These are phyloP conservation scores for Carpinus fangiana DNA, from an alignment of 306 rosid genomes.

Conservation along the genomic window DNA sequence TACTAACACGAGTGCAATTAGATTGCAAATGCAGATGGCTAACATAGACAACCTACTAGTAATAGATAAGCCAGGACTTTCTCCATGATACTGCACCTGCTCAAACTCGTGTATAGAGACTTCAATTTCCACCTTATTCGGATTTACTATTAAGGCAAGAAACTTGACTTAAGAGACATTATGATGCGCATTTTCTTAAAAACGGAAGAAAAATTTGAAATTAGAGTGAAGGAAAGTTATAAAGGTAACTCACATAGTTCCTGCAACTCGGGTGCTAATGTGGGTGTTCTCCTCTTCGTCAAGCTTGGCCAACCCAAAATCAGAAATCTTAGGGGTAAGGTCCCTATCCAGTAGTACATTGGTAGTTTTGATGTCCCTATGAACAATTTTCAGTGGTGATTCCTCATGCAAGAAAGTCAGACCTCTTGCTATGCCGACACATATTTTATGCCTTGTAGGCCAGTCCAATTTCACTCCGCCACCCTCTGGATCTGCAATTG, in stretches of 20 bases:
- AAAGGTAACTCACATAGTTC: slow-evolving; percentile 29
- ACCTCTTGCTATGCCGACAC: slow-evolving; percentile 78
- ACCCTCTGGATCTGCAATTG: slow-evolving; percentile 36
- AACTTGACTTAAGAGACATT: not conserved
- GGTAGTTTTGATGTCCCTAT: slow-evolving; percentile 79
- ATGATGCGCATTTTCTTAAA: not conserved
- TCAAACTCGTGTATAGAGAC: not conserved
- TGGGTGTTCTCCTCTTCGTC: slow-evolving; percentile 76
- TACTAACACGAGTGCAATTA: not conserved
- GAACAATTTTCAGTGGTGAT: slow-evolving; percentile 71
- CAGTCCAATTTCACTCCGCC: slow-evolving; percentile 47
- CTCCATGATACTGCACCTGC: not conserved
- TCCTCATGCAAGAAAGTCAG: slow-evolving; percentile 79
- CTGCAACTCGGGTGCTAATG: slow-evolving; percentile 74
- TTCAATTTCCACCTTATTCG: not conserved
- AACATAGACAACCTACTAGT: not conserved
- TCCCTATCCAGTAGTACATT: slow-evolving; percentile 67
- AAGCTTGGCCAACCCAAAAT: slow-evolving; percentile 81
- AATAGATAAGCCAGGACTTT: not conserved
- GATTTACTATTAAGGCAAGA: not conserved
- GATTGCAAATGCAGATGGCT: not conserved
- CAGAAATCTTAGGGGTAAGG: slow-evolving; percentile 76
- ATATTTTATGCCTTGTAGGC: slow-evolving; percentile 66
- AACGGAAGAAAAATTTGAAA: not conserved
- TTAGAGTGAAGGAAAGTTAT: not conserved